Evolutionary conservation across 129 eudicot genomes (phyloP).

Genomic region (Lonicera japonica): DNA sequence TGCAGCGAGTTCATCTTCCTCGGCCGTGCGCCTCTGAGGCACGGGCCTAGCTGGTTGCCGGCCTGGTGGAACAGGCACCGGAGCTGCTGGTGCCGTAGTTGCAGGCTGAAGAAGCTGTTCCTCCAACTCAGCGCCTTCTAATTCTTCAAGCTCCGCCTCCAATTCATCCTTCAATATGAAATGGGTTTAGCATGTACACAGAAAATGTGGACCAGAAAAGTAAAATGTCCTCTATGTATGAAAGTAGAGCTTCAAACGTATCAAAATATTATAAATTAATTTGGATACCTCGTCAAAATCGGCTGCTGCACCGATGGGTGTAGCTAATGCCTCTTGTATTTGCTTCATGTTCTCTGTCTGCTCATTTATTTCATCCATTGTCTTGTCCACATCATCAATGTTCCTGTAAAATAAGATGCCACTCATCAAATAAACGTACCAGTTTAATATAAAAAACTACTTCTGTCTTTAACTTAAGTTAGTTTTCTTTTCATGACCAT

Average conservation of each 20-base stretch:
- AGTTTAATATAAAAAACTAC: not conserved
- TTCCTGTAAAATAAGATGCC: not conserved
- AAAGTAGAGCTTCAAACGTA: not conserved
- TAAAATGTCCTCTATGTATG: not conserved
- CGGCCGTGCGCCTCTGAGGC: not conserved
- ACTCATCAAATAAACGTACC: too few species aligned
- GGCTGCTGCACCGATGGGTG: constrained; percentile 1
- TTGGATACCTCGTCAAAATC: not conserved
- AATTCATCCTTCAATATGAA: not conserved
- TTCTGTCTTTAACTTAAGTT: not conserved
- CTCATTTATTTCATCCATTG: not conserved
- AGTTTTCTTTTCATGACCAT: too few species aligned
- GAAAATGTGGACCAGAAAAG: not conserved
- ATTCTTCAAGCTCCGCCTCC: constrained; percentile 2
- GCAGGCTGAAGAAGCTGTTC: constrained; percentile 2
- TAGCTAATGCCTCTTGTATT: constrained; percentile 2
- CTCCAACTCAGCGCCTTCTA: constrained; percentile 3
- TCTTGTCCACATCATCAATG: not conserved
- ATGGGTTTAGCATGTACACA: too few species aligned
- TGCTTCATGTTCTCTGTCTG: not conserved
- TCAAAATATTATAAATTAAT: not conserved
- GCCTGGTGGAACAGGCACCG: not conserved
- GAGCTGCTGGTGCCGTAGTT: not conserved
- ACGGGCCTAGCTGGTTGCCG: not conserved
- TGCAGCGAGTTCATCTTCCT: constrained; percentile 5